Evolutionary conservation across 164 flowering plant genomes (phyloP), one percentile per base, ranked within the genome.

Genomic region (Nymphaea colorata): DNA sequence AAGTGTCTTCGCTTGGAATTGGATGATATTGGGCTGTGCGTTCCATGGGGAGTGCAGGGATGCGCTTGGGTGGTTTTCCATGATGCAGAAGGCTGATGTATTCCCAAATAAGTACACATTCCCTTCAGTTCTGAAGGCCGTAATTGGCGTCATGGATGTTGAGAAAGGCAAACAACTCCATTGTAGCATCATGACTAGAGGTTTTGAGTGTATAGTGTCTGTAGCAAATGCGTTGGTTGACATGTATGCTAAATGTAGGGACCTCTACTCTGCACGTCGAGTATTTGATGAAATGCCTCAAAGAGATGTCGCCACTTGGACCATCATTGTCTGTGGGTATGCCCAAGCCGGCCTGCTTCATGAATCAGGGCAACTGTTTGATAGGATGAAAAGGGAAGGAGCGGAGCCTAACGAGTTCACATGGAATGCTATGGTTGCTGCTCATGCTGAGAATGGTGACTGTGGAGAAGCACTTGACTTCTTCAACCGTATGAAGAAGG

Each of bases 341-440:
- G 75, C 77, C 53, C 75, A 76, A 45, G 64, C 51, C 2, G 82
- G 82, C 11, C 64, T 72, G 59, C 73, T 80, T 11, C 74, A 76
- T 6, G 60, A 67, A 16, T 67, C 75, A 0, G 11, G 14, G 8
- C 5, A 8, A 41, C 80, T 77, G 42, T 74, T 77, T 14, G 51
- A 71, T 73, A 42, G 45, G 62, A 77, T 77, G 80, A 70, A 65
- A 59, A 45, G 6, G 11, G 80, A 76, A 69, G 89, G 88, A 0
- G 59, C 80, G 63, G 75, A 79, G 47, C 92, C 87, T 0, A 88
- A 90, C 75, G 81, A 82, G 45, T 86, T 84, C 63, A 86, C 95
- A 2, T 88, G 91, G 77, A 74, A 74, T 55, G 73, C 75, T 4
- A 63, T 77, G 69, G 72, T 77, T 65, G 64, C 77, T 11, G 75